Base-by-base conservation (phyloP, 2,329 filamentous ascomycete species). In the Penicillium glabrum region DNA sequence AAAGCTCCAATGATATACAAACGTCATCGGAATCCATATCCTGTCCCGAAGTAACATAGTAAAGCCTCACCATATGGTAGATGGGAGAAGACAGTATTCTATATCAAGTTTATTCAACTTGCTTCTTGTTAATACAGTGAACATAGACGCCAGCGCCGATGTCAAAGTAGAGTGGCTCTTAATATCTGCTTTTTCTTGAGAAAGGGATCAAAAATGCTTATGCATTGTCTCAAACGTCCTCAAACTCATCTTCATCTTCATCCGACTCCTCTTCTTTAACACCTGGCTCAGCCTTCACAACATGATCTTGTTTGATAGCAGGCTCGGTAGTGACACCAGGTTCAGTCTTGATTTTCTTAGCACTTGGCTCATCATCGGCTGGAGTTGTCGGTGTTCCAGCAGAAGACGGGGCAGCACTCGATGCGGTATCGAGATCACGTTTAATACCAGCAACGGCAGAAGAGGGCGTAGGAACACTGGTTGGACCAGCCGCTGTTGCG, bases 181-280 rank as follows among this genome's bases (percentile, higher is more conserved):
- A 26, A 29, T 46, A 45, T 46, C 29, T 19, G 16, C 33, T 35
- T 35, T 46, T 39, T 35, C 24, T 19, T 14, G 46, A 35, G 31
- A 54, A 57, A 21, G 7, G 26, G 14, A 27, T 51, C 21, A 9
- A 14, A 29, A 37, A 26, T n/a, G 6, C 14, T 10, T 14, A 59
- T 2, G 9, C 10, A 33, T 33, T 19, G 9, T 27, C 5, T 67
- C 63, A 75, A 16, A 77, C 76, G 59, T 78, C 75, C 50, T 78
- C 76, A 57, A 78, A 78, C 54, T 78, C 76, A 49, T 74, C 74
- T 5, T 77, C 76, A 37, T 79, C 76, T 44, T 79, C 76, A 47
- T 77, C 75, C 2, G 74, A 75, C 50, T 74, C 69, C 60, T 76
- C 59, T 29, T 63, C 70, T 56, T 74, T 74, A n/a, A 71, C 60